Evolutionary conservation across 805 yeast species (phyloP).

Genomic region (Ogataea corticis): DNA sequence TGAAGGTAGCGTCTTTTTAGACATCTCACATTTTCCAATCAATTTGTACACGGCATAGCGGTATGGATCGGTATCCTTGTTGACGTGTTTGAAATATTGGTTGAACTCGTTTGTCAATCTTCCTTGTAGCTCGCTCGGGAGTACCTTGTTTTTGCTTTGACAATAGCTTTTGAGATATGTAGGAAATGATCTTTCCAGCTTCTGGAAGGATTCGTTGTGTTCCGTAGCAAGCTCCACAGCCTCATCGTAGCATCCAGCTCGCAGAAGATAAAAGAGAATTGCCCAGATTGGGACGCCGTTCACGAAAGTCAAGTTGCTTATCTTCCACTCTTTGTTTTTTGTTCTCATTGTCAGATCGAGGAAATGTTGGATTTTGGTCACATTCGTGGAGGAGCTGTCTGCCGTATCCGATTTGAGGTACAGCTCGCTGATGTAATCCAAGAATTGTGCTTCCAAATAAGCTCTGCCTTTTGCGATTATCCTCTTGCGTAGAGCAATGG

Average conservation of each 20-base stretch:
- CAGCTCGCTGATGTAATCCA: conserved; percentile 67
- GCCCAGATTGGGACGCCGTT: conserved; percentile 97
- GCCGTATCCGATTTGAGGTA: conserved; percentile 42
- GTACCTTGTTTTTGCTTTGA: conserved; percentile 49
- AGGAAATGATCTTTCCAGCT: conserved; percentile 83
- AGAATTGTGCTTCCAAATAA: conserved; percentile 76
- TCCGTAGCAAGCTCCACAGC: conserved; percentile 68
- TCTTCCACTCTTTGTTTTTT: conserved; percentile 45
- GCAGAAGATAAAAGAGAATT: conserved; percentile 72
- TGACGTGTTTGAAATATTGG: conserved; percentile 67
- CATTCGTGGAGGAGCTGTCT: conserved; percentile 47
- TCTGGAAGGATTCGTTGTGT: conserved; percentile 72
- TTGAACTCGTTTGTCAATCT: conserved; percentile 78
- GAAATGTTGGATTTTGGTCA: conserved; percentile 69
- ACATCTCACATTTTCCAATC: conserved; percentile 83
- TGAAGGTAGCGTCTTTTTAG: conserved; percentile 66
- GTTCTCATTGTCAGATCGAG: conserved; percentile 46
- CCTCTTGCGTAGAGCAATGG: conserved; percentile 39
- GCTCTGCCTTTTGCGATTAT: conserved; percentile 56
- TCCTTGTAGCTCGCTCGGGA: conserved; percentile 68
- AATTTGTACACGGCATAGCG: conserved; percentile 88
- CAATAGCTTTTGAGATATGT: conserved; percentile 72
- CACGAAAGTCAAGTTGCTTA: conserved; percentile 58
- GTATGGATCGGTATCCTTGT: conserved; percentile 79
- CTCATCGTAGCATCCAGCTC: conserved; percentile 81